phyloP scores from a whole-genome alignment of 805 yeast species.

The Helenozyma rhizophorensis region DNA sequence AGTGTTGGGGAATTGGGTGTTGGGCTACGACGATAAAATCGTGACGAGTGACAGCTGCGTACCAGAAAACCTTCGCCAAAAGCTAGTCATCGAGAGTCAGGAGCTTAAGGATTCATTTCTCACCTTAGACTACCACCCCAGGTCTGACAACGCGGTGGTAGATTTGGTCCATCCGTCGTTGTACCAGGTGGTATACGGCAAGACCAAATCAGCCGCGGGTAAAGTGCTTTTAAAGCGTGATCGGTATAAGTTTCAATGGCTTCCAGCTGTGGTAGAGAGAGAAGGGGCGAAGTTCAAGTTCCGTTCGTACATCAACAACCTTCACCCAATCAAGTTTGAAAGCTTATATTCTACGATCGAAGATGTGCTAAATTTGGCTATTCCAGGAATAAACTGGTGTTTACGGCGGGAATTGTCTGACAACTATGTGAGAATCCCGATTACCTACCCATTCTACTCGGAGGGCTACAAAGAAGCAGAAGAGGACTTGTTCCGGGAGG shows the following conservation, averaged over 20 bases:
- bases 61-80: neutral
- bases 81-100: no score
- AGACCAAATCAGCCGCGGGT: constrained; percentile 12
- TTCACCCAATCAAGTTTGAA: constrained; percentile 29
- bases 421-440: constrained; percentile 11
- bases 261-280: constrained; percentile 24
- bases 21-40: constrained; percentile 18
- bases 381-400: constrained; percentile 30
- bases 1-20: constrained; percentile 11
- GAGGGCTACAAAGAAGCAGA: constrained; percentile 11
- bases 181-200: constrained; percentile 18
- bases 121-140: constrained; percentile 29
- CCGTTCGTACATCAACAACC: constrained; percentile 37
- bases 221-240: neutral
- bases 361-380: constrained; percentile 21
- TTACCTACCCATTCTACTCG: no score
- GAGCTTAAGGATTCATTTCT: constrained; percentile 10
- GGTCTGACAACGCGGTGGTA: constrained; percentile 31
- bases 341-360: constrained; percentile 26
- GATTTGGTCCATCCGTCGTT: constrained; percentile 15
- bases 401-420: constrained; percentile 22
- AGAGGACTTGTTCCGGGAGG: constrained; percentile 2
- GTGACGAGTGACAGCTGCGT: constrained; percentile 17
- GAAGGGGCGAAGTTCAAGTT: constrained; percentile 12
- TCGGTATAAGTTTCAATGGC: constrained; percentile 28